Evolutionary conservation across 306 rosid species (phyloP).

Genomic region (Cajanus cajan): DNA sequence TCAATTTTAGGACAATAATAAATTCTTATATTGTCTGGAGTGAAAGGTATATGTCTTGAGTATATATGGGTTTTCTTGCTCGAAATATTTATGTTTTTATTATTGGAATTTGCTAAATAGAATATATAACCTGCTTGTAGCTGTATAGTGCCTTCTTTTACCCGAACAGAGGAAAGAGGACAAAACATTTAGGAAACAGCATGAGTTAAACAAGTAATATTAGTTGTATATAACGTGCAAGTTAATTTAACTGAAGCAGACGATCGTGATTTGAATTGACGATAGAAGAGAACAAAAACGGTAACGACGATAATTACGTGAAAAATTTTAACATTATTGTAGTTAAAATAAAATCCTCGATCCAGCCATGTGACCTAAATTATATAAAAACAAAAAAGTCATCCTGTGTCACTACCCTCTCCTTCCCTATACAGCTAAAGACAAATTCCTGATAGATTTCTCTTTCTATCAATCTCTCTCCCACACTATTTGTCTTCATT

Average conservation of each 20-base stretch:
- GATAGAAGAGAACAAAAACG: background rate
- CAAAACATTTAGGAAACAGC: background rate
- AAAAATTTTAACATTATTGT: constrained; percentile 1
- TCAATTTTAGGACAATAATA: background rate
- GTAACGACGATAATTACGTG: background rate
- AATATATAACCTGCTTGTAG: background rate
- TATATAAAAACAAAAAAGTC: constrained; percentile 1
- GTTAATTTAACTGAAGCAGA: background rate
- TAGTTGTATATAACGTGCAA: constrained; percentile 2
- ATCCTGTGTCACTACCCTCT: constrained; percentile 24
- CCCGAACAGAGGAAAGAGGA: background rate
- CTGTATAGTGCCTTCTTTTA: background rate
- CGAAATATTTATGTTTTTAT: background rate
- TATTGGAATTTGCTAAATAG: background rate
- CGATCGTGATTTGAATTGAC: background rate
- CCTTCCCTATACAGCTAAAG: constrained; percentile 39
- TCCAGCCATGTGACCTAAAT: background rate
- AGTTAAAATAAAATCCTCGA: constrained; percentile 13
- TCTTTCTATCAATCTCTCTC: background rate
- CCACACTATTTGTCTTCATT: background rate
- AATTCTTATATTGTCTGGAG: background rate
- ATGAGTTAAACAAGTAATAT: background rate
- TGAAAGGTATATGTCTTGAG: background rate
- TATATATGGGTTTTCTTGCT: background rate
- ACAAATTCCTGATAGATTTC: constrained; percentile 22